Base-by-base conservation (phyloP, 192 early-diverging fungal genomes). In the Coemansia sp. region DNA sequence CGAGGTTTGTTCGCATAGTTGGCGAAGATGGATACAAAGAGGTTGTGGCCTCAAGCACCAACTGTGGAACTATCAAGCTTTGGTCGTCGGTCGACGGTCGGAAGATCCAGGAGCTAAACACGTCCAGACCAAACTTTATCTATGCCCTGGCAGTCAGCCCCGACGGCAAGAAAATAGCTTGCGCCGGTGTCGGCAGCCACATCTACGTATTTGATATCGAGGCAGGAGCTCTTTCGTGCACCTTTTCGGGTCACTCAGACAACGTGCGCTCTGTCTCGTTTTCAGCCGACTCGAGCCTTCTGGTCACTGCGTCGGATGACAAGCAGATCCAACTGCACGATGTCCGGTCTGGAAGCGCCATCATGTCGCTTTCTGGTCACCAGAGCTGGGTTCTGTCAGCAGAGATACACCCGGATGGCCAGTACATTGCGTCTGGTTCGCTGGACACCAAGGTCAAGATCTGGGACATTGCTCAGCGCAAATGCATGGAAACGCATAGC, bases 281-380 rank as follows among this genome's bases (percentile, higher is more conserved):
- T 53, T 83, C 81, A 1, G 73, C 72, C 0, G 76, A 79, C 68
- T 83, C 81, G 55, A 57, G 64, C 39, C 58, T 83, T 54, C 54
- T 83, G 28, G 68, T 83, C 32, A 68, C 73, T 5, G 72, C 70
- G 1, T 78, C 81, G 5, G 81, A 83, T 36, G 81, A 83, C 65
- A 83, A 79, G 67, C 76, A 79, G 61, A 65, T 83, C 28, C 81
- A 83, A 56, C 60, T 79, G 57, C 73, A 83, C 51, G 81, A 83
- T 60, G 76, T 74, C 45, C 70, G 76, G 18, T 66, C 69, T 36
- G 81, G 81, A 41, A 75, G 56, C 45, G 64, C 75, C 5, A 65
- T 75, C n/a, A 64, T 71, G 4, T 69, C 81, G 11, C 58, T 83
- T 15, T 45, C 75, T 36, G 81, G 81, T 6, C 81, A 83, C 70